Evolutionary conservation across 345 rosid species (phyloP), one percentile per base, ranked within the genome.

Genomic region (Cardamine resedifolia): DNA sequence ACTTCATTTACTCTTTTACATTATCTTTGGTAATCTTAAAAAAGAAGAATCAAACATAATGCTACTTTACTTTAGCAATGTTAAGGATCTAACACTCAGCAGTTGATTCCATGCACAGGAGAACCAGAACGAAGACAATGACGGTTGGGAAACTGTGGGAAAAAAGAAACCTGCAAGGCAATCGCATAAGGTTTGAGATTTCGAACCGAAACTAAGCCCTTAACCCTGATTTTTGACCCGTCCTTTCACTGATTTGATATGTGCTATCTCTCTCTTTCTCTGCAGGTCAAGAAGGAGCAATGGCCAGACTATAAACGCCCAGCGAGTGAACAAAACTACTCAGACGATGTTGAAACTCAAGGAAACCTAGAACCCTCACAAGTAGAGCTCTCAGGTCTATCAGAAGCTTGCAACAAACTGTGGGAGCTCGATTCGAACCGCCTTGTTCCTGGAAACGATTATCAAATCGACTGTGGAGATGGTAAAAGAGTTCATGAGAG

Each of bases 351-450:
- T 66, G 84, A 83, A 66, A 71, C 71, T 10, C 70, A 77, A 30
- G 75, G 56, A 18, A 63, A 67, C 68, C 68, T 87, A 53, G 80
- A 83, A 55, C 95, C 98, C 53, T 80, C 89, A 18, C 57, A 80
- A 48, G 89, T 83, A 57, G 97, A 94, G 81, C 93, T 94, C 68
- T 67, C 87, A 49, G 89, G 88, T 68, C 75, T 94, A 14, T 88
- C 93, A 30, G 85, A 79, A 80, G 97, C 96, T 72, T 94, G 96
- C 80, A 82, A 83, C 86, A 88, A 68, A 78, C 90, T 94, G 36
- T 94, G 98, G 97, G 87, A 94, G 78, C 92, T 91, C 14, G 96
- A 94, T 64, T 55, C 55, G 0, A 91, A 89, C 79, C 91, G 97
- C 38, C 80, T 91, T 77, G 73, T 79, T 23, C 98, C 98, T 14